These are phyloP conservation scores for Rhodotorula sp. DNA, from an alignment of 1,284 basidiomycete genomes.

Conservation along the genomic window DNA sequence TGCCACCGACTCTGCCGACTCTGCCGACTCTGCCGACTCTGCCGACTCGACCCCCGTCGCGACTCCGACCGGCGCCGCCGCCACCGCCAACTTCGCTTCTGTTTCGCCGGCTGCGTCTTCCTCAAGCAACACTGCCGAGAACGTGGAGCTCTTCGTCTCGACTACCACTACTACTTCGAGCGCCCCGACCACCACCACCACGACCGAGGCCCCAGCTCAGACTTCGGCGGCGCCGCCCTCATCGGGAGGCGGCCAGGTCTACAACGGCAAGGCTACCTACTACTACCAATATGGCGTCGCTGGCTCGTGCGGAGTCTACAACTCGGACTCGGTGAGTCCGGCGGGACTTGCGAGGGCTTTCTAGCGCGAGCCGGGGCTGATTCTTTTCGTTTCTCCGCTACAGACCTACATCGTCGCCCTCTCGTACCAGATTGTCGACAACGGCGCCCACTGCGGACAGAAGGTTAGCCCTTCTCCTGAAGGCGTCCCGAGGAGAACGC, in stretches of 20 bases:
- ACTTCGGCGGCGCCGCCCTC: neutral
- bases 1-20: neutral
- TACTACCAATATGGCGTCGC: slow-evolving; percentile 64
- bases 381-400: slow-evolving; percentile 52
- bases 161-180: neutral
- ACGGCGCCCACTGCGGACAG: slow-evolving; percentile 64
- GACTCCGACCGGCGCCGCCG: neutral
- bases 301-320: slow-evolving; percentile 68
- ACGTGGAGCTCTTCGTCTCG: slow-evolving; percentile 1
- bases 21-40: slow-evolving; percentile 16
- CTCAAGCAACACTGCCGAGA: neutral
- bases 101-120: neutral
- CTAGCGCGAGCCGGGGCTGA: slow-evolving; percentile 42
- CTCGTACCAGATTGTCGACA: slow-evolving; percentile 47
- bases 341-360: neutral
- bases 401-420: slow-evolving; percentile 62
- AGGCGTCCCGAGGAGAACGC: no score
- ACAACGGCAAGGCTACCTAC: slow-evolving; percentile 54
- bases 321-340: slow-evolving; percentile 53
- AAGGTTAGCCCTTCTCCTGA: no score
- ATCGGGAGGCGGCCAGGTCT: neutral
- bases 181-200: slow-evolving; percentile 3
- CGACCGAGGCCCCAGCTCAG: slow-evolving; percentile 1
- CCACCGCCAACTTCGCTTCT: neutral
- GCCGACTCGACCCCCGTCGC: neutral